Conservation (phyloP, 352 stramenopile genomes). For the Elongisporangium anandrum region DNA sequence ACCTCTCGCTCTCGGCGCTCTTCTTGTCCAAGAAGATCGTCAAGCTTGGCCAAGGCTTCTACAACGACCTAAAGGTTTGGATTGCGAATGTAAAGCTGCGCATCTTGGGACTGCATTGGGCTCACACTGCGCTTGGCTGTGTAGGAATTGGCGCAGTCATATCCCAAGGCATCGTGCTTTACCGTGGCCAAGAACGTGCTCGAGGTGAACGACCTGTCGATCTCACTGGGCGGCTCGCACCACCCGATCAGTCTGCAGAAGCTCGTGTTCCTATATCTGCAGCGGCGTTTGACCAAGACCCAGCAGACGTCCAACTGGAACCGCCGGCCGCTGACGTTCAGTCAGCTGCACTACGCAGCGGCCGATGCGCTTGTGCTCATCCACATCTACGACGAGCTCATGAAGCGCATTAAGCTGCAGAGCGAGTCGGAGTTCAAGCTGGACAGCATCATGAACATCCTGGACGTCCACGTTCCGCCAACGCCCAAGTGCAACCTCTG, state of each 20-base stretch:
- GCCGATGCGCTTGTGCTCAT: conserved; percentile 69
- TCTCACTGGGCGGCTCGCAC: conserved; percentile 39
- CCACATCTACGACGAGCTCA: conserved; percentile 59
- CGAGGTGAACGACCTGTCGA: conserved; percentile 75
- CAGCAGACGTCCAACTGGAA: conserved; percentile 83
- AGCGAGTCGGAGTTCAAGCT: conserved; percentile 30
- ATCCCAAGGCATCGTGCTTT: conserved; percentile 69
- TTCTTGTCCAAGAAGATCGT: conserved; percentile 63
- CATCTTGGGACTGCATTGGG: neutral
- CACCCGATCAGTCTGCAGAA: conserved; percentile 72
- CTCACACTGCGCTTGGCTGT: neutral
- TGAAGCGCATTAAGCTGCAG: conserved; percentile 22
- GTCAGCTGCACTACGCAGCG: conserved; percentile 68
- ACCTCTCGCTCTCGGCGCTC: conserved; percentile 40
- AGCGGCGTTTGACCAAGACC: conserved; percentile 64
- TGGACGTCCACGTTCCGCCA: conserved; percentile 46
- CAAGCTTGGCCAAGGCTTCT: conserved; percentile 68
- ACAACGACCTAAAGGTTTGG: conserved; percentile 50
- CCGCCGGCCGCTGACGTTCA: conserved; percentile 41
- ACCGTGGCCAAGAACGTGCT: conserved; percentile 56
- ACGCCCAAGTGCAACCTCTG: conserved; percentile 52
- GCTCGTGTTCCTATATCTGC: conserved; percentile 66
- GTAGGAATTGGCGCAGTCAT: conserved; percentile 47
- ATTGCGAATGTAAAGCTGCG: neutral
- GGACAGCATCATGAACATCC: conserved; percentile 46